These are phyloP conservation scores for Danielozyma ontarioensis DNA, from an alignment of 805 yeast genomes.

Conservation along the genomic window DNA sequence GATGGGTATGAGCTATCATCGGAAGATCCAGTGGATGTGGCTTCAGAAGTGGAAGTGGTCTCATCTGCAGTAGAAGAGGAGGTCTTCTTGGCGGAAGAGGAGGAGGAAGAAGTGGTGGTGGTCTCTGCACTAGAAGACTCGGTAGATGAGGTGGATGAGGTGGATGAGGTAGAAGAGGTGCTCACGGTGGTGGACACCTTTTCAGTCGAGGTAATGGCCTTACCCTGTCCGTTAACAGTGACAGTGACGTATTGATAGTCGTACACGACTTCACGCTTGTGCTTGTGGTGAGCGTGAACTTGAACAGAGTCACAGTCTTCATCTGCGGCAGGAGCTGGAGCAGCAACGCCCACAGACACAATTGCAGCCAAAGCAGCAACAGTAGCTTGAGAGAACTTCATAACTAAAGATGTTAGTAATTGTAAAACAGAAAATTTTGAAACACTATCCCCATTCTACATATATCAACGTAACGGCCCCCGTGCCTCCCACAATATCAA, in stretches of 20 bases:
- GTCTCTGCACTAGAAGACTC: constrained; percentile 9
- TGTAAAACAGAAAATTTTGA: no score
- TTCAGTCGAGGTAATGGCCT: constrained; percentile 29
- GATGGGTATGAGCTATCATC: constrained; percentile 23
- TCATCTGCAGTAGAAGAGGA: constrained; percentile 15
- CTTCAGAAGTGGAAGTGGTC: constrained; percentile 8
- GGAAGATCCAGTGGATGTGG: constrained; percentile 29
- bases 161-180: background rate
- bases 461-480: no score
- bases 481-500: no score
- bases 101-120: constrained; percentile 12
- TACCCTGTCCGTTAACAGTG: constrained; percentile 40
- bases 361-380: background rate
- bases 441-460: no score
- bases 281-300: constrained; percentile 55
- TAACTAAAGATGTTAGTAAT: background rate
- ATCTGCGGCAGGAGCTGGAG: background rate
- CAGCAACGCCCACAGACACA: background rate
- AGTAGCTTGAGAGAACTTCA: background rate
- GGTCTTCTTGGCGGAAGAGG: constrained; percentile 4
- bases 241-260: constrained; percentile 43
- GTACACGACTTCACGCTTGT: constrained; percentile 53
- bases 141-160: background rate
- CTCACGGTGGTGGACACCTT: background rate
- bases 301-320: background rate